Percentiles rank a stretch among this genome's conserved stretches.
phyloP scores from a whole-genome alignment of 108 stramenopile species.

The Cylindrotheca fusiformis region DNA sequence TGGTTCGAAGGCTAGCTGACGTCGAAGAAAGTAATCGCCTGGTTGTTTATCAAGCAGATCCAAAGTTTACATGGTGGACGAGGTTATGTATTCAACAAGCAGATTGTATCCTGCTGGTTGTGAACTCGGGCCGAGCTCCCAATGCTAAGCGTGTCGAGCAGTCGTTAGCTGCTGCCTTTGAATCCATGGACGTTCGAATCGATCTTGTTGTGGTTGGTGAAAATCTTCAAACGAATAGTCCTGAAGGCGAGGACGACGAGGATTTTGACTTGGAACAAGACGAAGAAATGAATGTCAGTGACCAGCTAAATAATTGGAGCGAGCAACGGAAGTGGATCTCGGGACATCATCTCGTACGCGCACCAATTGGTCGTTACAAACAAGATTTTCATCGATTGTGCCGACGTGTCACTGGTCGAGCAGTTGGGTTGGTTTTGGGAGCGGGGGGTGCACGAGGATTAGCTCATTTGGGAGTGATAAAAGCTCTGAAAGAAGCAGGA shows the following conservation, averaged over 20 bases:
- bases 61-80: constrained; percentile 49
- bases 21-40: constrained; percentile 52
- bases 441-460: constrained; percentile 58
- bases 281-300: constrained; percentile 27
- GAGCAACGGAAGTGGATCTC: constrained; percentile 44
- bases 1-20: constrained; percentile 43
- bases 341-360: constrained; percentile 44
- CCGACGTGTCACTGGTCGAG: constrained; percentile 45
- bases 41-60: constrained; percentile 50
- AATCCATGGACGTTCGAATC: constrained; percentile 36
- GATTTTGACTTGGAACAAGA: constrained; percentile 6
- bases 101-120: constrained; percentile 46
- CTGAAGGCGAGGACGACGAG: background rate
- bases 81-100: constrained; percentile 46
- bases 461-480: constrained; percentile 53
- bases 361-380: constrained; percentile 29
- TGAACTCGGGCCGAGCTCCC: constrained; percentile 37
- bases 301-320: constrained; percentile 51
- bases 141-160: constrained; percentile 26
- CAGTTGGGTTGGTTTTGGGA: constrained; percentile 49
- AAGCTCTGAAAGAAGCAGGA: constrained; percentile 46
- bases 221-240: constrained; percentile 2
- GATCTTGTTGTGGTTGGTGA: constrained; percentile 43
- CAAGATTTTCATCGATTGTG: constrained; percentile 48
- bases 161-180: constrained; percentile 39